Evolutionary conservation across 2,329 filamentous ascomycete genomes (phyloP), one percentile per base, ranked within the genome.

Genomic region (Drechslera avenae): DNA sequence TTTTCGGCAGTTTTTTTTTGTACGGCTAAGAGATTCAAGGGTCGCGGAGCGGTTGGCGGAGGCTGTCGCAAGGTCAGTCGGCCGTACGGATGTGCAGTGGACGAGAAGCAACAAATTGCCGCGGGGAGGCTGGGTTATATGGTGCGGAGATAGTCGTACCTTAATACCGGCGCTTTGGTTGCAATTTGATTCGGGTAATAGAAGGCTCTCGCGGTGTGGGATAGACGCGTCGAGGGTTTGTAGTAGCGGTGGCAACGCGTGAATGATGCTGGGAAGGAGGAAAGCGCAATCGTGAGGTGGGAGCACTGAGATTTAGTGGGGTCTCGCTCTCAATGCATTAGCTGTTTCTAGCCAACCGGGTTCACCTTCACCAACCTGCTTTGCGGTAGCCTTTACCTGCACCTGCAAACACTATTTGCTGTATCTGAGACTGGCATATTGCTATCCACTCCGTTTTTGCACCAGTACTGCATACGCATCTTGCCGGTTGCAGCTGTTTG

Each of bases 281-380:
- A 46, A 50, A 49, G 52, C 51, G 55, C 54, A 56, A 57, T 49
- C 48, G 56, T 62, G 61, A 64, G 60, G 61, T 64, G 62, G 50
- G 59, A 62, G 59, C 58, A 60, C 42, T 60, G 54, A 56, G 46
- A 44, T 54, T 59, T 64, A 64, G 67, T 66, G 67, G 66, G 66
- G 67, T 60, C 57, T 57, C 44, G 51, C 66, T 60, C 57, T 55
- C 30, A 50, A 37, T 47, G 52, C 59, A 60, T 60, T 59, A 62
- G 53, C 54, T 47, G 54, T 28, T 49, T 41, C 51, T 43, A 49
- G 50, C 59, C 55, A 57, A 51, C 46, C 55, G 52, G 56, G 44
- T 31, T 56, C 59, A 63, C 49, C 45, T 43, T 53, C 46, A 54
- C 42, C 46, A 44, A 44, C 30, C 19, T 28, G 23, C 23, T 33